Evolutionary conservation across 352 stramenopile species (phyloP), one percentile per base, ranked within the genome.

Genomic region (Globisporangium nagaii): DNA sequence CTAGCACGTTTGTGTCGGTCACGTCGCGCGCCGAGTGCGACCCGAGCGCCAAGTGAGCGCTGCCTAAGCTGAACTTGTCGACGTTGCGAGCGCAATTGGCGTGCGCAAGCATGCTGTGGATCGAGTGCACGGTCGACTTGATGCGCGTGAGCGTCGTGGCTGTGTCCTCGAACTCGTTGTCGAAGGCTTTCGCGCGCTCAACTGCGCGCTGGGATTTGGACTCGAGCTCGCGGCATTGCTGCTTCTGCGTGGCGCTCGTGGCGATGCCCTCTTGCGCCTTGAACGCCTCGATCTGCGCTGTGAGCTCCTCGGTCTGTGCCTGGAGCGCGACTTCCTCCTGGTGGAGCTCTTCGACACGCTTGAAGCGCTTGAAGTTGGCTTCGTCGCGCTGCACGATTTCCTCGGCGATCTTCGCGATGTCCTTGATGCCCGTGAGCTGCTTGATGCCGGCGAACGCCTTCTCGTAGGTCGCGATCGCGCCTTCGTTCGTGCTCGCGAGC

Each of bases 291-390:
- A 87, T 74, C n/a, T 72, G 66, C 3, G 60, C 27, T 0, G 63
- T 69, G 34, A 87, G 72, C 30, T 62, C 48, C 15, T 83, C 76
- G 7, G 84, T 58, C 53, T 90, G 70, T 0, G 57, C 58, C 34
- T 80, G 75, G 10, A 90, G 45, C 11, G 61, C 53, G 0, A 73
- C 73, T 44, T 88, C 71, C 37, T 91, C 81, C 8, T 70, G 66
- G 39, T 84, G 73, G 8, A 91, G 51, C 39, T 79, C 75, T 43
- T 91, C 81, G 11, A 88, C 79, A 31, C 73, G 77, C 56, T 86
- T 84, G 57, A 91, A 91, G 22, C 75, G 79, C 62, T 89, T 83
- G 44, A 91, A 91, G 47, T 91, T 91, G 37, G 76, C 75, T 45
- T 86, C 81, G 51, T 91, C 81, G 15, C 80, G 82, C 40, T 52